These are phyloP conservation scores for Stenocarpella maydis DNA, from an alignment of 2,329 filamentous ascomycete species.

Conservation along the genomic window DNA sequence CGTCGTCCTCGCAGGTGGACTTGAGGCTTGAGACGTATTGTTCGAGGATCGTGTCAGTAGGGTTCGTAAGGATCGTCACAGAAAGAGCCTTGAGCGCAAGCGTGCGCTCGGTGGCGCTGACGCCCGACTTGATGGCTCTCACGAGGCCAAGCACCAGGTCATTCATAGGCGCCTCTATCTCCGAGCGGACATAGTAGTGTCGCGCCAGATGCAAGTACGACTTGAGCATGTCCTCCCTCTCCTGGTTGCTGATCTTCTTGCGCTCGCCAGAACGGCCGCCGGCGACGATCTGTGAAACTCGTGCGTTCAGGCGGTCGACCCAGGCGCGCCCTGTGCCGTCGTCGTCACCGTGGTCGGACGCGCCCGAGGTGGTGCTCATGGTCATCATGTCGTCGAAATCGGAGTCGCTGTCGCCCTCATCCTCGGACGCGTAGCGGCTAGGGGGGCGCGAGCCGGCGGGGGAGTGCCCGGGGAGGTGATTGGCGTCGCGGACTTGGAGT, in stretches of 20 bases:
- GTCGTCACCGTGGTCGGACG: conserved; percentile 73
- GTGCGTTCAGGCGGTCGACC: conserved; percentile 68
- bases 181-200: conserved; percentile 70
- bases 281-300: conserved; percentile 70
- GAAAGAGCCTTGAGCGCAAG: conserved; percentile 77
- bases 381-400: conserved; percentile 59
- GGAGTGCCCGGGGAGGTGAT: conserved; percentile 65
- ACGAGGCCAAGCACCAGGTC: conserved; percentile 73
- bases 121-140: conserved; percentile 74
- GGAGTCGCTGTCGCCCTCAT: conserved; percentile 63
- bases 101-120: conserved; percentile 73
- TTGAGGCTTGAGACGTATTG: conserved; percentile 66
- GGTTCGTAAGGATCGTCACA: conserved; percentile 73
- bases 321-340: conserved; percentile 60
- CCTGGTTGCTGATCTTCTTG: conserved; percentile 79
- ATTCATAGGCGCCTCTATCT: conserved; percentile 64
- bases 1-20: conserved; percentile 71
- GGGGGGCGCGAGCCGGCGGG: conserved; percentile 64
- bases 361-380: conserved; percentile 58
- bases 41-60: conserved; percentile 72
- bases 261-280: conserved; percentile 56
- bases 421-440: conserved; percentile 71
- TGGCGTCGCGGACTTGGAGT: conserved; percentile 64
- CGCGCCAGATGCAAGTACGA: conserved; percentile 72
- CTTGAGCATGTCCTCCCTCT: conserved; percentile 70